Evolutionary conservation across 345 rosid genomes (phyloP).

Genomic region (Citrus sp.): DNA sequence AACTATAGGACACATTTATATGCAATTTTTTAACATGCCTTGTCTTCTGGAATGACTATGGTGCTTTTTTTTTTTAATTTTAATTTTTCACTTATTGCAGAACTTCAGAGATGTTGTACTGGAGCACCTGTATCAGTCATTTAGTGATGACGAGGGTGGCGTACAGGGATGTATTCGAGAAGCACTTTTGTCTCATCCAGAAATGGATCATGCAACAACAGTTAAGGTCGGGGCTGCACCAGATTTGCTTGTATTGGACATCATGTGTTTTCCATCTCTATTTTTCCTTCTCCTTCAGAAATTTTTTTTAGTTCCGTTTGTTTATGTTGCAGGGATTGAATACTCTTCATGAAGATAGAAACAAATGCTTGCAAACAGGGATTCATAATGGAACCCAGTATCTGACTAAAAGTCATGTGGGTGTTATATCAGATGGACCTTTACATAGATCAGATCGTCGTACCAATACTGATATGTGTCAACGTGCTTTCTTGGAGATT

Average conservation of each 20-base stretch:
- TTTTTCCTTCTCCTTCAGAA: background rate
- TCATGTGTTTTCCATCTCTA: background rate
- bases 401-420: constrained; percentile 28
- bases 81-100: constrained; percentile 25
- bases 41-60: constrained; percentile 7
- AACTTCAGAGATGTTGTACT: constrained; percentile 42
- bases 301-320: constrained; percentile 1
- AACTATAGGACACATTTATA: constrained; percentile 15
- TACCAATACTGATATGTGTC: constrained; percentile 55
- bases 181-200: constrained; percentile 32
- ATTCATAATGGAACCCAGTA: constrained; percentile 35
- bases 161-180: constrained; percentile 44
- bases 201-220: constrained; percentile 13
- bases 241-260: background rate
- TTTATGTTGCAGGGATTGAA: constrained; percentile 45
- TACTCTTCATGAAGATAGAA: constrained; percentile 26
- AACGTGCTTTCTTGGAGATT: constrained; percentile 54
- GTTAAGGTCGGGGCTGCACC: constrained; percentile 36
- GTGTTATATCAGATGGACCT: constrained; percentile 36
- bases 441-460: constrained; percentile 27
- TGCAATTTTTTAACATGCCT: constrained; percentile 13
- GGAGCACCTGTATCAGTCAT: constrained; percentile 41
- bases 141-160: constrained; percentile 43
- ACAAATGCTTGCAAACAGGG: constrained; percentile 21
- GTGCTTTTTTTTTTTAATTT: constrained; percentile 1